Evolutionary conservation across 768 basidiomycete genomes (phyloP), one percentile per base, ranked within the genome.

Genomic region (Leucosporidium scottii): DNA sequence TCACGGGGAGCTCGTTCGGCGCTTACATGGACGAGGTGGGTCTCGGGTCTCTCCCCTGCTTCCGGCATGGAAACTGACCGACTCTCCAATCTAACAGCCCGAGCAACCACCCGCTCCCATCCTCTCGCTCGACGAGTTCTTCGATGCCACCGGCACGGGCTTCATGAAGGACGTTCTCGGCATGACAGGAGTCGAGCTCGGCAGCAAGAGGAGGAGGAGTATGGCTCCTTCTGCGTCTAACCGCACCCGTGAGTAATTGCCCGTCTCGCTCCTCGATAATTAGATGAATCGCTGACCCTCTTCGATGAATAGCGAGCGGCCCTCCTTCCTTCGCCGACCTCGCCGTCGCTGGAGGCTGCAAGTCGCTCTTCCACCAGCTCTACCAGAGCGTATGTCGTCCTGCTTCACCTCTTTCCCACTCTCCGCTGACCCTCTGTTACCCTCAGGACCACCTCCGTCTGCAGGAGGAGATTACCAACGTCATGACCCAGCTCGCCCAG

Each of bases 121-220:
- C 23, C 50, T 58, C 0, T 67, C 73, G 23, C 67, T 76, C 54
- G 70, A 74, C 30, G 65, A 68, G 21, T 74, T 76, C 71, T 64
- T 76, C 44, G 49, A 30, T 21, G 39, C 36, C 25, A 72, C 74
- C 0, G 72, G 67, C 39, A 68, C 65, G 25, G 55, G 64, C n/a
- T 76, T 76, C 61, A 71, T 72, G 53, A 68, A 72, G 62, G 72
- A 73, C 59, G 27, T 74, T 30, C 51, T 66, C 47, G 36, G 64
- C 36, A 56, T 65, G 50, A 58, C 65, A 20, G 64, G 68, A 7
- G 65, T 75, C 61, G 59, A 71, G 20, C 51, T 69, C n/a, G 67
- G 30, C 31, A 36, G 30, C 25, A 61, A 31, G 36, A 55, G 69
- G 62, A 48, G 72, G 36, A 73, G 67, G 58, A 73, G 72, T 31